Conservation (phyloP, 305 asterid species). For the Rubia peregrina region DNA sequence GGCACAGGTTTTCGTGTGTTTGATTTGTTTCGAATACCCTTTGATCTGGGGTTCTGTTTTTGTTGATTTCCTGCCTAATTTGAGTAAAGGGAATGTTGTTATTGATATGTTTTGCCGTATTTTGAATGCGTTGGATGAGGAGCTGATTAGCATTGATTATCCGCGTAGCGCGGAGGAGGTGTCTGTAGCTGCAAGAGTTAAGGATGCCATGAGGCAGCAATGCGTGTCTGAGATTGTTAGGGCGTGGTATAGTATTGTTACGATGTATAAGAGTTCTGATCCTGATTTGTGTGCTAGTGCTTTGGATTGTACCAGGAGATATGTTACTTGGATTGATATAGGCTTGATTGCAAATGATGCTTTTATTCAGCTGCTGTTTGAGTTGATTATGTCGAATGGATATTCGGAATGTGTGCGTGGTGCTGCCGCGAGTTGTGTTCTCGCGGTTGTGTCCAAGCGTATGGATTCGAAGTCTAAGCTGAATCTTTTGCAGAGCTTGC, state of each 20-base stretch:
- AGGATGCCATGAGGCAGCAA: constrained; percentile 91
- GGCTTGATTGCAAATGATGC: constrained; percentile 65
- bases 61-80: constrained; percentile 61
- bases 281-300: constrained; percentile 63
- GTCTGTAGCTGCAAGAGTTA: constrained; percentile 53
- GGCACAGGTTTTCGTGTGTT: constrained; percentile 77
- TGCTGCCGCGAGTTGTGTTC: constrained; percentile 65
- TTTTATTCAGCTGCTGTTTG: constrained; percentile 62
- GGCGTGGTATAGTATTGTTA: constrained; percentile 63
- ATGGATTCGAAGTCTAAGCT: constrained; percentile 78
- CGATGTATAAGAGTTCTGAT: constrained; percentile 54
- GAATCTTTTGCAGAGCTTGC: constrained; percentile 55
- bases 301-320: constrained; percentile 60
- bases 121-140: constrained; percentile 69
- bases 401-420: constrained; percentile 60
- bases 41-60: constrained; percentile 74
- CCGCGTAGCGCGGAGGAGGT: constrained; percentile 63
- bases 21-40: constrained; percentile 81
- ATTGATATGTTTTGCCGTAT: constrained; percentile 89
- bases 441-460: constrained; percentile 69
- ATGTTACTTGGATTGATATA: constrained; percentile 81
- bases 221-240: constrained; percentile 76
- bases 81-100: constrained; percentile 58
- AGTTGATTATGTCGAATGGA: constrained; percentile 61
- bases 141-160: constrained; percentile 73